phyloP scores from a whole-genome alignment of 768 basidiomycete genomes.

The Mycena belliarum region DNA sequence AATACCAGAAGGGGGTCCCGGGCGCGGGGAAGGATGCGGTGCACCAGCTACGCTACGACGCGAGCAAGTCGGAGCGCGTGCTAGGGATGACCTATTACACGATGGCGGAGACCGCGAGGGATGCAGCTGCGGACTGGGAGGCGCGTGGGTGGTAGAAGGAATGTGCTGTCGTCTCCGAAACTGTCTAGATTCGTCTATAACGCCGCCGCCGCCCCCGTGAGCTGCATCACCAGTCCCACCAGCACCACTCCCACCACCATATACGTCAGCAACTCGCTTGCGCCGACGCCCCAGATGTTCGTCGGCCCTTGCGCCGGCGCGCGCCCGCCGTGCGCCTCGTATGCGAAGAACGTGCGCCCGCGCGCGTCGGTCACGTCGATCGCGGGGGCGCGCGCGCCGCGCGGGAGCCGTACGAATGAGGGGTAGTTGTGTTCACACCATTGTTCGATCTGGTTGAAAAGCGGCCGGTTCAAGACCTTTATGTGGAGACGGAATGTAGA shows the following conservation, averaged over 20 bases:
- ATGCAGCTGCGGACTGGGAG: background rate
- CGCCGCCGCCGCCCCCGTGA: too few relatives aligned
- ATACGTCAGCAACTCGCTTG: too few relatives aligned
- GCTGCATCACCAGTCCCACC: too few relatives aligned
- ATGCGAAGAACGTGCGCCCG: constrained; percentile 45
- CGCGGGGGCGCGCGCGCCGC: background rate
- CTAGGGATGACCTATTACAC: too few relatives aligned
- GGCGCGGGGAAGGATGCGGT: background rate
- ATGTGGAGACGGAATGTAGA: background rate
- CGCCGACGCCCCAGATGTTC: too few relatives aligned
- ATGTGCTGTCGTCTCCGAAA: too few relatives aligned
- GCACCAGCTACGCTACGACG: background rate
- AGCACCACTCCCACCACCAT: too few relatives aligned
- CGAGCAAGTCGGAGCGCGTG: background rate
- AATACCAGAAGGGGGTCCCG: background rate
- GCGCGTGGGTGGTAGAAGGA: background rate
- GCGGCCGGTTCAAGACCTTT: too few relatives aligned
- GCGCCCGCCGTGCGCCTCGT: constrained; percentile 48
- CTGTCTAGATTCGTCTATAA: too few relatives aligned
- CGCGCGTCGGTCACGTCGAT: constrained; percentile 60
- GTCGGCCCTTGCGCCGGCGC: too few relatives aligned
- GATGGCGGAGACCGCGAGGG: background rate
- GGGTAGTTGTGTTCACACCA: constrained; percentile 96
- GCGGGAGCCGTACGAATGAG: constrained; percentile 66
- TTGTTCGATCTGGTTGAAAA: constrained; percentile 88